These are phyloP conservation scores for Fusarium camptoceras DNA, from an alignment of 2,329 filamentous ascomycete species.

Conservation along the genomic window DNA sequence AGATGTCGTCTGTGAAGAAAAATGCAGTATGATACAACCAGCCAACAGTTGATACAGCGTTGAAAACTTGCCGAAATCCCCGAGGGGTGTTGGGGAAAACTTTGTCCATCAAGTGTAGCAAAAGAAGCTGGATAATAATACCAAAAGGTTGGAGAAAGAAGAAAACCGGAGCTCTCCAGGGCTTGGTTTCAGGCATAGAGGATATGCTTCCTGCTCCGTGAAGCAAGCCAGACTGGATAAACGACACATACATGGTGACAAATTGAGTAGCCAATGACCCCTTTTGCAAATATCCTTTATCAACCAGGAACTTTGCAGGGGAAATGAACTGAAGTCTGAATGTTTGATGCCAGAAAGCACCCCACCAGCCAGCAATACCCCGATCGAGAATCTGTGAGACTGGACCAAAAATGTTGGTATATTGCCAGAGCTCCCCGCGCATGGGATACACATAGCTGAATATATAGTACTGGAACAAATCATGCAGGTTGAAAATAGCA, in stretches of 20 bases:
- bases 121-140: conserved; percentile 67
- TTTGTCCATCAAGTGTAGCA: conserved; percentile 52
- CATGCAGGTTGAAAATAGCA: conserved; percentile 69
- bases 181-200: conserved; percentile 63
- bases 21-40: conserved; percentile 78
- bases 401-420: conserved; percentile 67
- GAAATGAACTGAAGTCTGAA: conserved; percentile 80
- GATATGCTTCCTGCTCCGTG: conserved; percentile 79
- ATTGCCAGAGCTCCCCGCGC: conserved; percentile 63
- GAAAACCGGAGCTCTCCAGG: conserved; percentile 72
- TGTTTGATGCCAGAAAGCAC: conserved; percentile 89
- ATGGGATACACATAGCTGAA: conserved; percentile 64
- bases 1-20: conserved; percentile 81
- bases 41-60: conserved; percentile 68
- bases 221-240: conserved; percentile 73
- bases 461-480: conserved; percentile 66
- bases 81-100: conserved; percentile 58
- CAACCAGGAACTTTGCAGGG: conserved; percentile 63
- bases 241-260: conserved; percentile 57
- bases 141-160: conserved; percentile 78
- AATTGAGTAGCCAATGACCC: conserved; percentile 44
- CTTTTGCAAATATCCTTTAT: conserved; percentile 54
- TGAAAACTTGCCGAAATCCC: conserved; percentile 63
- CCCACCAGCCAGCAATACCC: conserved; percentile 86
- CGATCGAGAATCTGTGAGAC: conserved; percentile 68